These are phyloP conservation scores for Mitragyna speciosa DNA, from an alignment of 257 asterid species.

Conservation along the genomic window DNA sequence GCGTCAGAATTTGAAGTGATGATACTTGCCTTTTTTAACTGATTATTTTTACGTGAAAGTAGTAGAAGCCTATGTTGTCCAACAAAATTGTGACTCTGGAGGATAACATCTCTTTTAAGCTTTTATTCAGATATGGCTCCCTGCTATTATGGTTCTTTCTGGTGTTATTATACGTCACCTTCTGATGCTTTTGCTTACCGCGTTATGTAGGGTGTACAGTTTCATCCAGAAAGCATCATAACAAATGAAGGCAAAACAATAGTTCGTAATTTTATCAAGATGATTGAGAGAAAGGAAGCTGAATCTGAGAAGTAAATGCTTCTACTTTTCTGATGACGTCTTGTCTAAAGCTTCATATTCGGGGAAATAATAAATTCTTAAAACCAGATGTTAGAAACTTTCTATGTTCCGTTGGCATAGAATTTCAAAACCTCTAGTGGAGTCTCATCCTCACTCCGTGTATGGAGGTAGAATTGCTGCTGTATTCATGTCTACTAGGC, in stretches of 20 bases:
- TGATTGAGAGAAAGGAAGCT: constrained; percentile 67
- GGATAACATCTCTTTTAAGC: neutral
- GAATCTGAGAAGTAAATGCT: constrained; percentile 34
- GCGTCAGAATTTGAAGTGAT: neutral
- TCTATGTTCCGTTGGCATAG: too few species aligned
- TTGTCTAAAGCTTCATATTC: neutral
- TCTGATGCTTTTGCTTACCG: constrained; percentile 4
- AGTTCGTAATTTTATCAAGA: constrained; percentile 64
- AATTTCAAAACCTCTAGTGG: too few species aligned
- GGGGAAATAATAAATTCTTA: neutral
- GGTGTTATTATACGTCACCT: neutral
- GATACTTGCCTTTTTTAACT: neutral
- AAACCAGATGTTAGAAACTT: neutral
- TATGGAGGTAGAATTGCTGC: neutral
- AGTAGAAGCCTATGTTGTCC: neutral
- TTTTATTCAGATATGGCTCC: too few species aligned
- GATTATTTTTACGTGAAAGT: neutral
- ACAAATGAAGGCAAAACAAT: constrained; percentile 72
- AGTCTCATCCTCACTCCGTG: neutral
- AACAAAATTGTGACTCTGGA: neutral
- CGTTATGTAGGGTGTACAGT: constrained; percentile 76
- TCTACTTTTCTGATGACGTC: neutral
- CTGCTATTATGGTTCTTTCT: neutral
- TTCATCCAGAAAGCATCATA: constrained; percentile 89
- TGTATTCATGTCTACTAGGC: neutral